Evolutionary conservation across 106 monocot species (phyloP).

Genomic region (Xerophyta viscosa): DNA sequence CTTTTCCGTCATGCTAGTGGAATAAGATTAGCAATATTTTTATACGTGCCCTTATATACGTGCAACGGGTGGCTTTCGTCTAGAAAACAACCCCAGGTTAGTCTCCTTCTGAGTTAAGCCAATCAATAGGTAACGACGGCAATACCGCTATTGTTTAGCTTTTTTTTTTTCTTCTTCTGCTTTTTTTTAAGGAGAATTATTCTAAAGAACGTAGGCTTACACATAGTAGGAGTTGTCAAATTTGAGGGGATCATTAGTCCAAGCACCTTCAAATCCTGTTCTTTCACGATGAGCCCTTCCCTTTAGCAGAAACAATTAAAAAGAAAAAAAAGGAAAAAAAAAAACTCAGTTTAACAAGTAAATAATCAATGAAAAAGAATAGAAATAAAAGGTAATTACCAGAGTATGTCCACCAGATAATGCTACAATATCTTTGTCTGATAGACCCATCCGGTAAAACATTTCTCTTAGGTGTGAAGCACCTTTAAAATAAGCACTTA

Average conservation of each 20-base stretch:
- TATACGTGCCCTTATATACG: too few species aligned
- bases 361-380: too few species aligned
- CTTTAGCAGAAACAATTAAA: slow-evolving; percentile 6
- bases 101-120: too few species aligned
- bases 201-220: slow-evolving; percentile 49
- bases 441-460: slow-evolving; percentile 72
- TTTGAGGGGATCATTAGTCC: slow-evolving; percentile 90
- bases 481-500: slow-evolving; percentile 35
- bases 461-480: slow-evolving; percentile 44
- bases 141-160: too few species aligned
- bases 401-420: slow-evolving; percentile 70
- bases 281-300: slow-evolving; percentile 90
- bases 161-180: too few species aligned
- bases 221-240: slow-evolving; percentile 94
- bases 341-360: too few species aligned
- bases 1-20: too few species aligned
- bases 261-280: slow-evolving; percentile 93
- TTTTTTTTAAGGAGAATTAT: too few species aligned
- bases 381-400: slow-evolving; percentile 32
- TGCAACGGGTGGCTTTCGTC: too few species aligned
- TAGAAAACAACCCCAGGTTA: too few species aligned
- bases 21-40: too few species aligned
- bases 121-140: too few species aligned
- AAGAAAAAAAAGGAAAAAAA: background rate
- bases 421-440: slow-evolving; percentile 78